Percentiles rank a stretch among this genome's conserved stretches.
These are phyloP conservation scores for Sporobolomyces roseus DNA, from an alignment of 768 basidiomycete species.

Conservation along the genomic window DNA sequence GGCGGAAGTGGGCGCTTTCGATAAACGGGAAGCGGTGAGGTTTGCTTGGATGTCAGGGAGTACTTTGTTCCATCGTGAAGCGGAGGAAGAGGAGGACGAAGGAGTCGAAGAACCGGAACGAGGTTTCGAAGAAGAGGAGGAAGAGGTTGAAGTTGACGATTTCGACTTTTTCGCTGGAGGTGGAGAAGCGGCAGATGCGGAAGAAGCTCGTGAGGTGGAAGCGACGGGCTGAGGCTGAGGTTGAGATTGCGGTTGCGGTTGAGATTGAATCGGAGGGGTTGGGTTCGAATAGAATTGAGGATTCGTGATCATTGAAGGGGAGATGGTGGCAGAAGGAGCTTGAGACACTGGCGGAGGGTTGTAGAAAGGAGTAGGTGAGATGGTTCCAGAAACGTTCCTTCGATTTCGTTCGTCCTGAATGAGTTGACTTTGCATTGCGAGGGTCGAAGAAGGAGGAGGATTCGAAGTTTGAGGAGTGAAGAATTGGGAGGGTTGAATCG, in stretches of 20 bases:
- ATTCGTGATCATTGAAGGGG: conserved; percentile 7
- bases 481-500: conserved; percentile 2
- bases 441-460: conserved; percentile 2
- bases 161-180: background rate
- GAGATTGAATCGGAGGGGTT: background rate
- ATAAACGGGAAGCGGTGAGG: background rate
- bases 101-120: background rate
- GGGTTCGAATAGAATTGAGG: background rate
- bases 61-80: conserved; percentile 1
- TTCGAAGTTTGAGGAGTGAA: background rate
- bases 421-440: conserved; percentile 20
- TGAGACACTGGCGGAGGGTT: background rate
- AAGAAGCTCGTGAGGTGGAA: background rate
- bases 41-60: conserved; percentile 4
- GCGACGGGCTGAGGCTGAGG: background rate
- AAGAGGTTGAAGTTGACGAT: background rate
- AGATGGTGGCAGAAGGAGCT: conserved; percentile 14
- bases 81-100: background rate
- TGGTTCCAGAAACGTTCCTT: background rate
- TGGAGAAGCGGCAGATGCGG: background rate
- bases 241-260: background rate
- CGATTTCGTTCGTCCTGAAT: conserved; percentile 20
- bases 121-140: background rate
- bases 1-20: conserved; percentile 4
- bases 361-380: background rate